phyloP scores from a whole-genome alignment of 371 early-diverging fungal genomes.

The Circinella minor region DNA sequence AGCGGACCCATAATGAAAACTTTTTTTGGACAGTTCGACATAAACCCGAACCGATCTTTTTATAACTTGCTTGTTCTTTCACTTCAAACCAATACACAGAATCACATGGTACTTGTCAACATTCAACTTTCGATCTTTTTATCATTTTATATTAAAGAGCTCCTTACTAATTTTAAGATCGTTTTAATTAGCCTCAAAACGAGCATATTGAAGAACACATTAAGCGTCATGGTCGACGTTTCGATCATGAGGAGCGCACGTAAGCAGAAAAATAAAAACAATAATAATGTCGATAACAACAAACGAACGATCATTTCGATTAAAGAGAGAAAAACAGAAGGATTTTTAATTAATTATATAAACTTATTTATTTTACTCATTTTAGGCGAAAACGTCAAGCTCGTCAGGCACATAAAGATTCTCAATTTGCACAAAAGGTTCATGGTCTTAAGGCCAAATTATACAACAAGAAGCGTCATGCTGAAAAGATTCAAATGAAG shows the following conservation, averaged over 20 bases:
- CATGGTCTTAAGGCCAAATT: conserved; percentile 99
- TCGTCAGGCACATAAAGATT: conserved; percentile 88
- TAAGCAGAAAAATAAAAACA: conserved; percentile 41
- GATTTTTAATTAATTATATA: not conserved
- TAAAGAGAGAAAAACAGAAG: too few species aligned
- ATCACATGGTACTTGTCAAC: not conserved
- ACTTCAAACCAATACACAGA: not conserved
- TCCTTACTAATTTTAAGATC: not conserved
- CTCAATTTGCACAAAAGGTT: conserved; percentile 96
- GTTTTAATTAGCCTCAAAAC: conserved; percentile 91
- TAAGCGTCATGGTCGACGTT: conserved; percentile 96
- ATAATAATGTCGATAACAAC: not conserved
- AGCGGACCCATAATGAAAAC: not conserved
- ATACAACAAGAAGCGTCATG: conserved; percentile 98
- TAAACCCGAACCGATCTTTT: too few species aligned
- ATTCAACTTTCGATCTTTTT: not conserved
- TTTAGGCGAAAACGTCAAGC: conserved; percentile 96
- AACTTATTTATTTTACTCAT: conserved; percentile 1
- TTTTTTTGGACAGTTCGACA: not conserved
- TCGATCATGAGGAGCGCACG: conserved; percentile 97
- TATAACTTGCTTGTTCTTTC: too few species aligned
- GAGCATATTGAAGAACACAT: conserved; percentile 99
- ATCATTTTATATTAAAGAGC: not conserved
- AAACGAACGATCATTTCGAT: not conserved
- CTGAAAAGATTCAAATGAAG: conserved; percentile 99